phyloP scores from a whole-genome alignment of 176 grass and related monocot genomes.

The Carex littledalei region DNA sequence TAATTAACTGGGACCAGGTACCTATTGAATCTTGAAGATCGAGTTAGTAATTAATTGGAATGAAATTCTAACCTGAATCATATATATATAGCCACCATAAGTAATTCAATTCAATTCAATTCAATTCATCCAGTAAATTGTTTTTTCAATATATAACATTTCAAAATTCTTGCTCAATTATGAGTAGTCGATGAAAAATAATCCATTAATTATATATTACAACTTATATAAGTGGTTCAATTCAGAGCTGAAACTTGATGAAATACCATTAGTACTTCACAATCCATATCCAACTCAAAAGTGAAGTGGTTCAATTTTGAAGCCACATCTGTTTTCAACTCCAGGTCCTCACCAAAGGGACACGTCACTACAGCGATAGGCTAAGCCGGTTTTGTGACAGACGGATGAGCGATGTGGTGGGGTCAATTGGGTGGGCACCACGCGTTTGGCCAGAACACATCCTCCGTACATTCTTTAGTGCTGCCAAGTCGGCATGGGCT shows the following conservation, averaged over 20 bases:
- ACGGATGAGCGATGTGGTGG: constrained; percentile 30
- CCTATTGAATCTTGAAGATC: neutral
- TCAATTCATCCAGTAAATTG: neutral
- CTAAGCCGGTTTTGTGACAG: constrained; percentile 33
- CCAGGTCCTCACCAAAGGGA: constrained; percentile 27
- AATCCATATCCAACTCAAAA: neutral
- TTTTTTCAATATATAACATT: neutral
- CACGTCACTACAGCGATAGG: constrained; percentile 23
- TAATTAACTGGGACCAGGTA: constrained; percentile 27
- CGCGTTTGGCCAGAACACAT: constrained; percentile 25
- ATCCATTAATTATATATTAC: neutral
- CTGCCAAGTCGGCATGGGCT: constrained; percentile 26
- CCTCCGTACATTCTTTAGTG: constrained; percentile 26
- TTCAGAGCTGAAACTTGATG: neutral
- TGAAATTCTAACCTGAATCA: neutral
- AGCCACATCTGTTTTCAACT: neutral
- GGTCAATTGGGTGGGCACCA: constrained; percentile 21
- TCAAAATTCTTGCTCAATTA: neutral
- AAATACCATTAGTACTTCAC: neutral
- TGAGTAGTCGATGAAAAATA: neutral
- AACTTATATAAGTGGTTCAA: neutral
- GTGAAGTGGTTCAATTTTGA: neutral
- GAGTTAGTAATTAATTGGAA: neutral
- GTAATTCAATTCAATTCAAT: too few species aligned
- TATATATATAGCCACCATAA: neutral